Conservation (phyloP, 177 flowering plant species). For the Vitis hybrid region DNA sequence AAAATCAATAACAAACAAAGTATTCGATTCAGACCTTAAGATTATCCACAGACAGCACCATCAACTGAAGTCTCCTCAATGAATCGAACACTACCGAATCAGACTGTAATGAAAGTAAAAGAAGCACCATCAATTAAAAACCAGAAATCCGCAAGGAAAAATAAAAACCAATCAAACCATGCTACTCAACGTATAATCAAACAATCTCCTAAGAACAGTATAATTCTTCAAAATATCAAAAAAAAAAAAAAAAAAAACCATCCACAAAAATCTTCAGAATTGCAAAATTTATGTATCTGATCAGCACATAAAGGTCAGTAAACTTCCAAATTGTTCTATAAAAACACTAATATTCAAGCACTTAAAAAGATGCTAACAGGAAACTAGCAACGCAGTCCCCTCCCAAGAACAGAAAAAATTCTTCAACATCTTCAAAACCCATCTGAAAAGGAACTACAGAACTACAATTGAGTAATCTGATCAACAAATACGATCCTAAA, state of each 20-base stretch:
- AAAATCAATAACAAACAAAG: neutral
- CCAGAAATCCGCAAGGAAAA: neutral
- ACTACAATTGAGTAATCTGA: neutral
- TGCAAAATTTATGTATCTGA: neutral
- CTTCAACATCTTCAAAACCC: neutral
- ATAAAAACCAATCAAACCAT: neutral
- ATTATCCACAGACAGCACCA: conserved; percentile 67
- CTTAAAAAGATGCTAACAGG: neutral
- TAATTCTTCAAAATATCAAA: too few species aligned
- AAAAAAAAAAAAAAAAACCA: neutral
- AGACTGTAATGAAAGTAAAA: conserved; percentile 46
- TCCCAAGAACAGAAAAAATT: neutral
- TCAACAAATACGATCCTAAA: neutral
- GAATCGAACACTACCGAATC: conserved; percentile 60
- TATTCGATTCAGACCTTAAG: conserved; percentile 47
- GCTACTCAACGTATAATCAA: too few species aligned
- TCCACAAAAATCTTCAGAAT: neutral
- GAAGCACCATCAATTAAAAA: conserved; percentile 5
- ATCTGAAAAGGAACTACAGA: neutral
- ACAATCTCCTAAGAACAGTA: too few species aligned
- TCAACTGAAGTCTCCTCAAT: conserved; percentile 78
- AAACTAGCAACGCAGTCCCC: too few species aligned
- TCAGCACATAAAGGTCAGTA: neutral
- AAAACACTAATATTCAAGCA: neutral
- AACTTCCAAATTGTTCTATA: neutral